phyloP scores from a whole-genome alignment of 2,329 filamentous ascomycete genomes.

The Pezicula radicicola region DNA sequence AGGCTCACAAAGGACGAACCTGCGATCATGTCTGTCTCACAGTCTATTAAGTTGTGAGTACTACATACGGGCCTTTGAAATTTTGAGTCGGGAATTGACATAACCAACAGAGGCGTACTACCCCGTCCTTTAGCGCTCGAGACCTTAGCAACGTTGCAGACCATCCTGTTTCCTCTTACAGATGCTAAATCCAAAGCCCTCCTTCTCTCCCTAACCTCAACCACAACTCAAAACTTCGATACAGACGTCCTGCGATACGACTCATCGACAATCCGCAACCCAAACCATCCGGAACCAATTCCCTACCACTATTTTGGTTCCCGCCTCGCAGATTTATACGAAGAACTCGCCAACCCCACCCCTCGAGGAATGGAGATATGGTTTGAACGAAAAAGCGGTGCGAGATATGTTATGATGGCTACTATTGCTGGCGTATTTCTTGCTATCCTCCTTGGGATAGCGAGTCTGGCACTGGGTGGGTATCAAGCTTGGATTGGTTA shows the following conservation, averaged over 20 bases:
- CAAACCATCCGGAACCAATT: conserved; percentile 15
- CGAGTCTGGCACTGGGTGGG: conserved; percentile 21
- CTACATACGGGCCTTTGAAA: no score
- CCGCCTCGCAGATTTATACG: conserved; percentile 22
- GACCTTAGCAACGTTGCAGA: conserved; percentile 21
- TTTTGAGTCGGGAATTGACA: no score
- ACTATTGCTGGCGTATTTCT: conserved; percentile 28
- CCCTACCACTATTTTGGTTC: conserved; percentile 25
- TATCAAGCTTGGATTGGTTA: conserved; percentile 30
- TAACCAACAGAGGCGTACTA: conserved; percentile 7
- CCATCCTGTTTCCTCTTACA: conserved; percentile 20
- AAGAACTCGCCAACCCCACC: conserved; percentile 23
- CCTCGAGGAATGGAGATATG: conserved; percentile 22
- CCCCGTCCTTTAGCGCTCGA: conserved; percentile 25
- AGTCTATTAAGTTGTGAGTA: conserved; percentile 10
- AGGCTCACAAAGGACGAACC: conserved; percentile 9
- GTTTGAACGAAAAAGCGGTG: conserved; percentile 24
- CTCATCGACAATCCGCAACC: conserved; percentile 3
- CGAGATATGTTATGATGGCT: conserved; percentile 29
- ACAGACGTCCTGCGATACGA: conserved; percentile 10
- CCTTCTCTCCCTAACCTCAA: conserved; percentile 13
- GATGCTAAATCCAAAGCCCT: conserved; percentile 15
- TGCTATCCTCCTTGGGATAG: conserved; percentile 24
- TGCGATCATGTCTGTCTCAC: conserved; percentile 2
- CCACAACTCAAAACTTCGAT: conserved; percentile 7